A percentile compares a stretch with the other conserved stretches of the same genome.
Evolutionary conservation across 495 filamentous ascomycete genomes (phyloP).

Genomic region (Daldinia caldariorum): DNA sequence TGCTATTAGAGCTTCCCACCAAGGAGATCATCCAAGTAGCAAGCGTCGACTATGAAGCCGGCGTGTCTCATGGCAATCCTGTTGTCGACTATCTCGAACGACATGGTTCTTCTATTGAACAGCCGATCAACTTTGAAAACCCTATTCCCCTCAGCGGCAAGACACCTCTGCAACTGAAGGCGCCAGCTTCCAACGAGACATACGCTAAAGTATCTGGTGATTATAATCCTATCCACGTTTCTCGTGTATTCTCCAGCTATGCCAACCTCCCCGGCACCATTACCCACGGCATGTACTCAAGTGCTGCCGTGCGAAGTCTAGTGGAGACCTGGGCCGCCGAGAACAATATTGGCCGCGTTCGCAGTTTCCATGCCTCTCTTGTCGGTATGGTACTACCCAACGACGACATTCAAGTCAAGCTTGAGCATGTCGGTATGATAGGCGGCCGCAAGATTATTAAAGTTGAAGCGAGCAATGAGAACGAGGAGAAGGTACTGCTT

Average conservation of each 20-base stretch:
- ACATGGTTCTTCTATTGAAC: conserved; percentile 91
- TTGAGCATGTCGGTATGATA: conserved; percentile 98
- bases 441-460: conserved; percentile 98
- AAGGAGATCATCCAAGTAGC: conserved; percentile 98
- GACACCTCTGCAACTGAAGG: conserved; percentile 83
- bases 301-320: conserved; percentile 95
- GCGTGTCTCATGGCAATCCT: conserved; percentile 90
- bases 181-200: conserved; percentile 96
- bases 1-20: conserved; percentile 92
- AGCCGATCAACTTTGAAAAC: conserved; percentile 97
- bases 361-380: conserved; percentile 93
- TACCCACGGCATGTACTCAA: conserved; percentile 99
- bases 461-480: conserved; percentile 91
- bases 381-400: conserved; percentile 98
- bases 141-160: conserved; percentile 94
- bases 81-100: conserved; percentile 96
- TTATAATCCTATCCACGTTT: conserved; percentile 99
- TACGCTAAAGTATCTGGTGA: conserved; percentile 98
- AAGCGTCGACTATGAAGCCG: conserved; percentile 91
- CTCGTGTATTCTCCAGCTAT: conserved; percentile 93
- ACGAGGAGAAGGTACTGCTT: conserved; percentile 92
- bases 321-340: conserved; percentile 99
- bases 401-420: conserved; percentile 89
- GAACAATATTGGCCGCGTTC: conserved; percentile 96
- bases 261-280: conserved; percentile 95